A percentile compares a stretch with the other conserved stretches of the same genome.
Conservation (phyloP, 2,329 filamentous ascomycete genomes). For the Paraphoma chrysanthemicola region DNA sequence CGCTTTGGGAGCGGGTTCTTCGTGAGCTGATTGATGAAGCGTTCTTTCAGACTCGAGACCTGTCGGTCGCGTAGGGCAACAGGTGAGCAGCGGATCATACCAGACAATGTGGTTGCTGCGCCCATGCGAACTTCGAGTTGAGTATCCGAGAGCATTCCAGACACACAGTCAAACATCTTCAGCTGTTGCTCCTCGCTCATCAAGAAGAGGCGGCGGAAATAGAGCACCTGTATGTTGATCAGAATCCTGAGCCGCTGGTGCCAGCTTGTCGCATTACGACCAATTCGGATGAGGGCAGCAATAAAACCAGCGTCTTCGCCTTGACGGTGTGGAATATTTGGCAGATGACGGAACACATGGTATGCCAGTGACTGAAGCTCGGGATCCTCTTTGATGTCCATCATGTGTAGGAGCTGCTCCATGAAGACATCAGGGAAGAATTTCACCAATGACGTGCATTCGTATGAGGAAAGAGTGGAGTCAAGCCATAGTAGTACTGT, state of each 20-base stretch:
- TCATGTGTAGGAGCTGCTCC: slow-evolving; percentile 96
- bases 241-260: slow-evolving; percentile 93
- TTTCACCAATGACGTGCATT: slow-evolving; percentile 86
- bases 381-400: slow-evolving; percentile 98
- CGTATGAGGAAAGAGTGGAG: slow-evolving; percentile 85
- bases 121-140: slow-evolving; percentile 95
- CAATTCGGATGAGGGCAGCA: slow-evolving; percentile 83
- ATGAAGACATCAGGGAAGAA: slow-evolving; percentile 93
- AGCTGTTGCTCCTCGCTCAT: slow-evolving; percentile 77
- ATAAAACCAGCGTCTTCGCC: slow-evolving; percentile 89
- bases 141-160: slow-evolving; percentile 88
- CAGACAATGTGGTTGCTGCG: slow-evolving; percentile 89
- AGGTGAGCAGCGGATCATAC: slow-evolving; percentile 97
- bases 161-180: slow-evolving; percentile 88
- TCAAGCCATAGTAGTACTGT: slow-evolving; percentile 96
- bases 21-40: slow-evolving; percentile 79
- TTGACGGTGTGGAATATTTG: slow-evolving; percentile 89
- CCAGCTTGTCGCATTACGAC: slow-evolving; percentile 84
- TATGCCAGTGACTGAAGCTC: slow-evolving; percentile 95
- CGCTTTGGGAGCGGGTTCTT: slow-evolving; percentile 87
- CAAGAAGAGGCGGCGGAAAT: slow-evolving; percentile 94
- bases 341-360: slow-evolving; percentile 93
- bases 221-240: slow-evolving; percentile 98
- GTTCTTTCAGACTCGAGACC: slow-evolving; percentile 75
- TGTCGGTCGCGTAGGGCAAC: slow-evolving; percentile 77